phyloP scores from a whole-genome alignment of 352 stramenopile species.

The Pythium rhizo-oryzae region DNA sequence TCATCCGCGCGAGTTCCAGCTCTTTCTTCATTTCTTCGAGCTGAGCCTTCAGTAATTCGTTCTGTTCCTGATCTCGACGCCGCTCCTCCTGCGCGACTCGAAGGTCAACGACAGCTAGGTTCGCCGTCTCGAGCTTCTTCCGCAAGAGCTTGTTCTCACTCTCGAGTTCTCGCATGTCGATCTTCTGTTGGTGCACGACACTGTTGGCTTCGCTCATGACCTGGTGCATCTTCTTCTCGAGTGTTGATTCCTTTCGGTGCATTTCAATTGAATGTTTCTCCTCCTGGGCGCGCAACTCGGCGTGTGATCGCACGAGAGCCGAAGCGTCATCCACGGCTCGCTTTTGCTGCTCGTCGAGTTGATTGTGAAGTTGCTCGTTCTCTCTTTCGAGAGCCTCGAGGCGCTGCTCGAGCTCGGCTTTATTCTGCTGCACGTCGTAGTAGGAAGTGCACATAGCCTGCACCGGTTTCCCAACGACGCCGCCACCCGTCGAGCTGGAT shows the following conservation, averaged over 20 bases:
- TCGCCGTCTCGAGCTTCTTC: conserved; percentile 4
- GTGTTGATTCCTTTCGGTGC: conserved; percentile 35
- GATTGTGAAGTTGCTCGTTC: conserved; percentile 34
- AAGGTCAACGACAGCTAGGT: neutral
- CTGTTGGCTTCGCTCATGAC: conserved; percentile 59
- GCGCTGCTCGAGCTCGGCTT: conserved; percentile 50
- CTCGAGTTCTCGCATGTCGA: conserved; percentile 30
- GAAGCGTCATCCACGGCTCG: conserved; percentile 30
- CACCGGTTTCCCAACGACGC: conserved; percentile 36
- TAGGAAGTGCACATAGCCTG: conserved; percentile 86
- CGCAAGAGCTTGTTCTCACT: conserved; percentile 23
- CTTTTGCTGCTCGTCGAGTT: conserved; percentile 27
- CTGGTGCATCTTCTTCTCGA: conserved; percentile 53
- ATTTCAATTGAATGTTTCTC: conserved; percentile 52
- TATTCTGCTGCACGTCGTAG: conserved; percentile 79
- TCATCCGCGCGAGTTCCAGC: conserved; percentile 13
- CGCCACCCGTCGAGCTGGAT: neutral
- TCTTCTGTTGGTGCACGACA: conserved; percentile 54
- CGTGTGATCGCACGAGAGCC: conserved; percentile 42
- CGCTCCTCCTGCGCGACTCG: neutral
- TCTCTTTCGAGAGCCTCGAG: conserved; percentile 38
- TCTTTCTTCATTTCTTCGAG: conserved; percentile 25
- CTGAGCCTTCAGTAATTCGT: conserved; percentile 17
- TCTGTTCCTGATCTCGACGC: conserved; percentile 9
- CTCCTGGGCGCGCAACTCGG: conserved; percentile 48